Conservation (phyloP, 1,139 yeast species). For the Pichia sp. region DNA sequence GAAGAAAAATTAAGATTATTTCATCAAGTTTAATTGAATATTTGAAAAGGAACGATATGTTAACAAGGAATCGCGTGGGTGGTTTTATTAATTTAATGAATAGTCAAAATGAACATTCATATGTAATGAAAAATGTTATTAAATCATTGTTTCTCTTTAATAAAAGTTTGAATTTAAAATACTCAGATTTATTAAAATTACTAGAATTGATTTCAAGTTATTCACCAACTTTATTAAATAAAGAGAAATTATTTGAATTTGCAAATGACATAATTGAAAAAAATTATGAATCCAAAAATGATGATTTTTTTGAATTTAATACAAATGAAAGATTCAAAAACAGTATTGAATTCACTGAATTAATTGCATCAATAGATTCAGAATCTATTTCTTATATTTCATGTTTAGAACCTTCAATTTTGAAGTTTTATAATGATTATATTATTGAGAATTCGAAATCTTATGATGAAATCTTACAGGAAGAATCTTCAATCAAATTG, state of each 20-base stretch:
- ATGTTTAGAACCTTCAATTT: conserved; percentile 3
- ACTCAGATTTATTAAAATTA: conserved; percentile 8
- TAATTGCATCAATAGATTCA: conserved; percentile 5
- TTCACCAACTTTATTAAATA: conserved; percentile 10
- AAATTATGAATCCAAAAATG: background rate
- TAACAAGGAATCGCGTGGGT: conserved; percentile 12
- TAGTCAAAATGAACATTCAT: conserved; percentile 9
- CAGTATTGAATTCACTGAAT: conserved; percentile 7
- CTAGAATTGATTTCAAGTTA: conserved; percentile 9
- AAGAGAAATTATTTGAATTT: conserved; percentile 4
- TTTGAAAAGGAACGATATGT: background rate
- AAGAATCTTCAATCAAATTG: conserved; percentile 42
- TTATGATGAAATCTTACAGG: background rate
- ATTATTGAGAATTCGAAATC: background rate
- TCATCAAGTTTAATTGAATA: background rate
- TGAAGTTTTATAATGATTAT: background rate
- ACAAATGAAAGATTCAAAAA: conserved; percentile 1
- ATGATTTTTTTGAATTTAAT: background rate
- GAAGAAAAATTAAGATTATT: conserved; percentile 6
- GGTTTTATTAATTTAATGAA: conserved; percentile 9
- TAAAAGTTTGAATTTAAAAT: background rate
- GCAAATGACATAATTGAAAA: conserved; percentile 4
- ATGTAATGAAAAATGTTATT: conserved; percentile 8
- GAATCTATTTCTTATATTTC: background rate
- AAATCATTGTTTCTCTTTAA: conserved; percentile 1